Percentiles rank a stretch among this genome's conserved stretches.
Evolutionary conservation across 2,329 filamentous ascomycete genomes (phyloP).

Genomic region (Scleromitrula shiraiana): DNA sequence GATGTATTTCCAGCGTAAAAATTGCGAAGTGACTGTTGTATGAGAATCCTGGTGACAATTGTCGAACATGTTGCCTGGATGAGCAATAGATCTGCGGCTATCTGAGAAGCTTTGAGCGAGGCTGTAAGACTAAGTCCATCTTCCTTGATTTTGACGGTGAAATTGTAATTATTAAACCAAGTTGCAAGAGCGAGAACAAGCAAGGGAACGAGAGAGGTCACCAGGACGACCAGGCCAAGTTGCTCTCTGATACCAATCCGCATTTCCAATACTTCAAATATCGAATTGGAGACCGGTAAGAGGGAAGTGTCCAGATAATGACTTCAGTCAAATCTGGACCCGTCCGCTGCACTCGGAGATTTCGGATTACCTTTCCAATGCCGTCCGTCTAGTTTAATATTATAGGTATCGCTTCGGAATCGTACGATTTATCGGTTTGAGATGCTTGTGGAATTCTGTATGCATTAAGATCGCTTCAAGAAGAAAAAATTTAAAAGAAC

Average conservation of each 20-base stretch:
- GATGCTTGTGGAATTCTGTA: not conserved
- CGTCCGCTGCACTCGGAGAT: not conserved
- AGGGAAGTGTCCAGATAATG: slow-evolving; percentile 1
- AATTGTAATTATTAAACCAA: slow-evolving; percentile 52
- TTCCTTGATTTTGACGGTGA: slow-evolving; percentile 49
- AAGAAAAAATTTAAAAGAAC: not conserved
- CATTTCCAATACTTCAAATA: slow-evolving; percentile 41
- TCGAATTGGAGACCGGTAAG: not conserved
- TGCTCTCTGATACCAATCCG: slow-evolving; percentile 83
- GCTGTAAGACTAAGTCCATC: slow-evolving; percentile 68
- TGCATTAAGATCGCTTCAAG: not conserved
- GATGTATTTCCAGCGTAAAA: slow-evolving; percentile 51
- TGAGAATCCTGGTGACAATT: slow-evolving; percentile 57
- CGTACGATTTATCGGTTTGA: too few species aligned
- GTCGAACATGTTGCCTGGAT: slow-evolving; percentile 67
- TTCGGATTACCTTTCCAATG: too few species aligned
- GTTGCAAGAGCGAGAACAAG: slow-evolving; percentile 74
- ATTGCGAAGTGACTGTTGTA: slow-evolving; percentile 44
- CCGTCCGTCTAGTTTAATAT: too few species aligned
- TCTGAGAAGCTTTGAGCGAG: slow-evolving; percentile 75
- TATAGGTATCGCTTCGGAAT: too few species aligned
- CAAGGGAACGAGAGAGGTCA: slow-evolving; percentile 66
- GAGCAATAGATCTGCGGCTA: slow-evolving; percentile 70
- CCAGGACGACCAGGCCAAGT: slow-evolving; percentile 69
- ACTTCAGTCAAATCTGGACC: slow-evolving; percentile 1